These are phyloP conservation scores for Solanum ossicruentum DNA, from an alignment of 257 asterid species.

Conservation along the genomic window DNA sequence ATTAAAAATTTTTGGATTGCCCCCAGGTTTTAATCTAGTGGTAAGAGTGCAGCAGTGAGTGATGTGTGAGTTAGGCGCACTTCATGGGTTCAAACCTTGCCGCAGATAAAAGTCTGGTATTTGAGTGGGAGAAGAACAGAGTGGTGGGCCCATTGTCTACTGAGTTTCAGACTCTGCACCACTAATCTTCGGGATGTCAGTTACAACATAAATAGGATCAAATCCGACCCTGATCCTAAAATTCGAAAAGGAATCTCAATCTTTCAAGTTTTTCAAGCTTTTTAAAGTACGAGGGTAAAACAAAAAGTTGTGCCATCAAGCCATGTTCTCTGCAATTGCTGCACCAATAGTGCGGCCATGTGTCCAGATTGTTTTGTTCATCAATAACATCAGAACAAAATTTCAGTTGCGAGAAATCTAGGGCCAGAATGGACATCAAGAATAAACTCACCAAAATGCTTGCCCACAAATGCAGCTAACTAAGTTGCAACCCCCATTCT, in stretches of 20 bases:
- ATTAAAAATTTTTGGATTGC: not conserved
- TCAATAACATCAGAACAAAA: not conserved
- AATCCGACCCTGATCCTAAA: not conserved
- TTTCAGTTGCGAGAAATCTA: not conserved
- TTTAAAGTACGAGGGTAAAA: not conserved
- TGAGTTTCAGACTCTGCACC: not conserved
- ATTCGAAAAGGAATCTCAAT: not conserved
- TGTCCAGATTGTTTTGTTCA: not conserved
- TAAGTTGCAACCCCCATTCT: slow-evolving; percentile 93
- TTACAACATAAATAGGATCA: not conserved
- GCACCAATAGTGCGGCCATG: not conserved
- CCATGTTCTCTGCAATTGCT: not conserved
- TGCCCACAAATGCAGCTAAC: slow-evolving; percentile 96
- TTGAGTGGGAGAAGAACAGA: not conserved
- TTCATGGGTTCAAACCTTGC: not conserved
- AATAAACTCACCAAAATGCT: slow-evolving; percentile 64
- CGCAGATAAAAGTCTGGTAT: not conserved
- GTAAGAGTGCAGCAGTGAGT: not conserved
- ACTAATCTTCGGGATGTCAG: not conserved
- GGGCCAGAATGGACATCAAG: not conserved
- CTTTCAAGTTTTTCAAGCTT: not conserved
- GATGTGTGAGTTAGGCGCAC: not conserved
- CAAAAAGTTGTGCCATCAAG: not conserved
- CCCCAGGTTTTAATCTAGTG: not conserved
- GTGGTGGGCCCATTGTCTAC: not conserved